Percentiles rank a stretch among this genome's conserved stretches.
These are phyloP conservation scores for Tuber melanosporum DNA, from an alignment of 495 filamentous ascomycete genomes.

Conservation along the genomic window DNA sequence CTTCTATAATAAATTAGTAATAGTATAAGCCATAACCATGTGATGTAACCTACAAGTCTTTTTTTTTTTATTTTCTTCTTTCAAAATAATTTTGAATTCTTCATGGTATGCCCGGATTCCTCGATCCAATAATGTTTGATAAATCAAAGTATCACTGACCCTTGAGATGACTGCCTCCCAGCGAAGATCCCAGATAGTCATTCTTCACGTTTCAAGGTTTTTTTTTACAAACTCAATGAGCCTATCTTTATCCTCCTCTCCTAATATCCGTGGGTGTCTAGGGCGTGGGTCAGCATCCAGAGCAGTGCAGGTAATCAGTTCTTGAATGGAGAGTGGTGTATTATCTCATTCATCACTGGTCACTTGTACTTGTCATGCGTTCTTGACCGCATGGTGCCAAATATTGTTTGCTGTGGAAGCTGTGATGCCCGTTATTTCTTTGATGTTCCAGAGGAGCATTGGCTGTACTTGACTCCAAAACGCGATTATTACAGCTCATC, in stretches of 20 bases:
- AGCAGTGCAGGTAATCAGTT: not conserved
- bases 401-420: not conserved
- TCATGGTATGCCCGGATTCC: conserved; percentile 5
- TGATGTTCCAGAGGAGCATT: not conserved
- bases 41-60: not conserved
- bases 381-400: conserved; percentile 2
- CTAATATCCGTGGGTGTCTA: not conserved
- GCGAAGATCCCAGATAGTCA: not conserved
- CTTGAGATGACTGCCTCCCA: not conserved
- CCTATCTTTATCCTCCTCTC: no score
- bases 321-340: not conserved
- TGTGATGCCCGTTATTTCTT: not conserved
- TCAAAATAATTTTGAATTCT: no score
- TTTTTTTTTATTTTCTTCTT: not conserved
- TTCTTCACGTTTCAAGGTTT: not conserved
- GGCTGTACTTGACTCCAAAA: not conserved
- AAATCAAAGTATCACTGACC: not conserved
- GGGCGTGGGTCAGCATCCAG: not conserved
- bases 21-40: no score
- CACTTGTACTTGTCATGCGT: not conserved
- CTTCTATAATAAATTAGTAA: no score
- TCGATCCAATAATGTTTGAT: not conserved
- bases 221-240: not conserved
- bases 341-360: not conserved
- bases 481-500: conserved; percentile 2